Conservation (phyloP, 2,329 filamentous ascomycete species). For the Podosphaera fusca region DNA sequence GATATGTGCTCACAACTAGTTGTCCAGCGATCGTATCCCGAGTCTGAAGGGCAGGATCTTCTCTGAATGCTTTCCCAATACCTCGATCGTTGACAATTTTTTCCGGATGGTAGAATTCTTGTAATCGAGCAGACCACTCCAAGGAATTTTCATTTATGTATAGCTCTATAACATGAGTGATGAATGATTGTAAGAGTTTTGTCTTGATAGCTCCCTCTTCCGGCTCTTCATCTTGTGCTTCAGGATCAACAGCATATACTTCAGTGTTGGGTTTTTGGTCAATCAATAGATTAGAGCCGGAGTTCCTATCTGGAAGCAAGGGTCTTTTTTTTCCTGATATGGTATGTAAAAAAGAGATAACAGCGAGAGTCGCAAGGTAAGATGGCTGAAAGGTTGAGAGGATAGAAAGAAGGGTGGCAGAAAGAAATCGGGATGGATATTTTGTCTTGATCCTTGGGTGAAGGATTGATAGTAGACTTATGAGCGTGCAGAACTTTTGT, state of each 20-base stretch:
- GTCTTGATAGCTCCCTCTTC: slow-evolving; percentile 38
- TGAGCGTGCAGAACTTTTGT: slow-evolving; percentile 40
- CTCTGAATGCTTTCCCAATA: slow-evolving; percentile 38
- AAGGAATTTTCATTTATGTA: slow-evolving; percentile 40
- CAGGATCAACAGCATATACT: slow-evolving; percentile 35
- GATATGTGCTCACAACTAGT: slow-evolving; percentile 30
- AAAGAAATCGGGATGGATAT: slow-evolving; percentile 56
- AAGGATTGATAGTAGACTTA: slow-evolving; percentile 49
- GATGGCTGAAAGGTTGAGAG: slow-evolving; percentile 39
- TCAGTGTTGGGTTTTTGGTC: slow-evolving; percentile 23
- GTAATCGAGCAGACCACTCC: slow-evolving; percentile 38
- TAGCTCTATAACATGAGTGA: slow-evolving; percentile 54
- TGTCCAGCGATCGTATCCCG: slow-evolving; percentile 48
- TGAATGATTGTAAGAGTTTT: slow-evolving; percentile 48
- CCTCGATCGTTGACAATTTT: slow-evolving; percentile 39
- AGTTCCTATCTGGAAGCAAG: slow-evolving; percentile 32
- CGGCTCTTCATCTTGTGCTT: slow-evolving; percentile 29
- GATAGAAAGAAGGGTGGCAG: slow-evolving; percentile 51
- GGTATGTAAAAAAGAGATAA: slow-evolving; percentile 47
- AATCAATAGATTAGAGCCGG: slow-evolving; percentile 30
- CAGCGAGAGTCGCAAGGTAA: slow-evolving; percentile 42
- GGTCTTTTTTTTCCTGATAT: slow-evolving; percentile 45
- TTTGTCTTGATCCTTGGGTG: slow-evolving; percentile 56
- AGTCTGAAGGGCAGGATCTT: slow-evolving; percentile 35
- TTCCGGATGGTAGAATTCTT: slow-evolving; percentile 45